These are phyloP conservation scores for Trichocladium antarcticum DNA, from an alignment of 495 filamentous ascomycete species.

Conservation along the genomic window DNA sequence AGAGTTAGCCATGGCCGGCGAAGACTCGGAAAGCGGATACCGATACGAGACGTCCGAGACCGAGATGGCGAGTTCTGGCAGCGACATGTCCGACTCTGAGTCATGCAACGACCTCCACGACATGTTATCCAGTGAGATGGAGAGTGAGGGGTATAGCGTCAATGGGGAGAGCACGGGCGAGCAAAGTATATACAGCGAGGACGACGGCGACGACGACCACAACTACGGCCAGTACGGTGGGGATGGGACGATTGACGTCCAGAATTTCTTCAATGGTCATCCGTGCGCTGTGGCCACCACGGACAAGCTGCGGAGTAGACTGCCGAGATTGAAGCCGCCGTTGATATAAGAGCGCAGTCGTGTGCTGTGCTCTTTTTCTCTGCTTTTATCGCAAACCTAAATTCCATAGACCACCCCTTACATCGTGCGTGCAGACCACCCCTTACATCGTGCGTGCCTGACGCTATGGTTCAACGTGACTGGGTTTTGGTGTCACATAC, in stretches of 20 bases:
- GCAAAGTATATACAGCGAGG: neutral
- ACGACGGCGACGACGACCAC: neutral
- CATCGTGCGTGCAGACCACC: too few species aligned
- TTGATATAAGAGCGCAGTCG: neutral
- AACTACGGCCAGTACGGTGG: neutral
- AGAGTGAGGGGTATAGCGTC: neutral
- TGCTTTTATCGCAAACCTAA: too few species aligned
- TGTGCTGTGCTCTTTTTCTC: too few species aligned
- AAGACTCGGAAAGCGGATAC: conserved; percentile 11
- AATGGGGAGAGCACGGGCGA: conserved; percentile 1
- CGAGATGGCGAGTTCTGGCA: neutral
- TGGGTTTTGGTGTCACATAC: too few species aligned
- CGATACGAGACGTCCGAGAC: conserved; percentile 5
- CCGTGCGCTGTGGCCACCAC: neutral
- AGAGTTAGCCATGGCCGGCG: conserved; percentile 13
- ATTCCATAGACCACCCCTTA: too few species aligned
- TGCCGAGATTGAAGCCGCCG: neutral
- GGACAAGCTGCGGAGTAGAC: neutral
- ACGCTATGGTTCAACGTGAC: too few species aligned
- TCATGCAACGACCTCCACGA: neutral
- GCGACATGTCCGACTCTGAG: neutral
- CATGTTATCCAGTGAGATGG: neutral
- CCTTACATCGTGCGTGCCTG: too few species aligned
- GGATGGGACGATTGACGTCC: neutral
- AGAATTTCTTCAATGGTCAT: neutral